Conservation (phyloP, 1,139 yeast genomes). For the Yamadazyma trypodendri region DNA sequence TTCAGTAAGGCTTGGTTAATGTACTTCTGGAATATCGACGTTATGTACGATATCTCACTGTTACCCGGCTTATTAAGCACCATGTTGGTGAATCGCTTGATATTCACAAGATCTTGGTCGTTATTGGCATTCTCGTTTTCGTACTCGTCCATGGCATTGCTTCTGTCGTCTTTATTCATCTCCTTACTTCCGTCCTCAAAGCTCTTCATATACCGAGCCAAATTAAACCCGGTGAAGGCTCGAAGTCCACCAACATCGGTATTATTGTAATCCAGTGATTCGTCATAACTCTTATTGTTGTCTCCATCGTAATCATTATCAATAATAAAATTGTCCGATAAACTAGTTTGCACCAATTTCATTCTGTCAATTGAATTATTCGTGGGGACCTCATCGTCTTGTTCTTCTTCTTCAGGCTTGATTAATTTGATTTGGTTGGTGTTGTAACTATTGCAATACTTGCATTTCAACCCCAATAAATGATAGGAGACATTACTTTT, state of each 20-base stretch:
- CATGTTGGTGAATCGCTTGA: slow-evolving; percentile 28
- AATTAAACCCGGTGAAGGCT: slow-evolving; percentile 15
- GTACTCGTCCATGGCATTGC: too few relatives aligned
- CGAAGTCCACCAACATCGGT: slow-evolving; percentile 15
- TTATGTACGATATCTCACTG: slow-evolving; percentile 30
- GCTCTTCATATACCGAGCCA: slow-evolving; percentile 16
- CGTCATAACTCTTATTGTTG: slow-evolving; percentile 15
- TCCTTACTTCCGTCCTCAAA: slow-evolving; percentile 14
- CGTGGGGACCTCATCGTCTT: slow-evolving; percentile 21
- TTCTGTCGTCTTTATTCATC: neutral
- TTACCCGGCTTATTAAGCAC: slow-evolving; percentile 17
- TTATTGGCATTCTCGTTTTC: slow-evolving; percentile 18
- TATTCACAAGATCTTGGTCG: slow-evolving; percentile 25
- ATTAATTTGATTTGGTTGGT: slow-evolving; percentile 70
- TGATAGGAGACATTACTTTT: slow-evolving; percentile 77
- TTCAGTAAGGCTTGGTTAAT: slow-evolving; percentile 29
- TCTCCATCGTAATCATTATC: slow-evolving; percentile 29
- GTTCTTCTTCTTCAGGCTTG: slow-evolving; percentile 52
- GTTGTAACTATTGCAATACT: slow-evolving; percentile 82
- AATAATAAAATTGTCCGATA: slow-evolving; percentile 39
- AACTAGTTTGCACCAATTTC: slow-evolving; percentile 29
- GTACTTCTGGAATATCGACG: slow-evolving; percentile 41
- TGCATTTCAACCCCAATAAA: slow-evolving; percentile 83
- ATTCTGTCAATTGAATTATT: slow-evolving; percentile 27
- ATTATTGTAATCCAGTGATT: slow-evolving; percentile 3